phyloP scores from a whole-genome alignment of 805 yeast genomes.

The Nakazawaea pomicola region DNA sequence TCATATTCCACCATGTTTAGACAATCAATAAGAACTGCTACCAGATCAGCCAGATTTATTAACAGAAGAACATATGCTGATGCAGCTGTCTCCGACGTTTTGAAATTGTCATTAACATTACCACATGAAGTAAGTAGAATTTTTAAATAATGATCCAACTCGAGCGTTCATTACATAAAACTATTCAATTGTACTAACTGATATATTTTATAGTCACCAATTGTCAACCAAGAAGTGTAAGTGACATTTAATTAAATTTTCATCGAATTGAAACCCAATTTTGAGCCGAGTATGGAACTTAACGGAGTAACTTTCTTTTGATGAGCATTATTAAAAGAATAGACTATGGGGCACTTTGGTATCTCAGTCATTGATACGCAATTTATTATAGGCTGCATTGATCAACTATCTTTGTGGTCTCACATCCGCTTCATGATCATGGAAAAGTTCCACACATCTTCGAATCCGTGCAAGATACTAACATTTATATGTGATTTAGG shows the following conservation, averaged over 20 bases:
- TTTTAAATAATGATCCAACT: not conserved
- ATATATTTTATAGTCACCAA: slow-evolving; percentile 24
- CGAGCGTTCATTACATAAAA: not conserved
- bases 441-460: too few species aligned
- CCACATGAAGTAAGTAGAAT: slow-evolving; percentile 63
- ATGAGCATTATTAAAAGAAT: too few species aligned
- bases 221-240: slow-evolving; percentile 28
- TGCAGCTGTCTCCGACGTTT: slow-evolving; percentile 63
- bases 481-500: slow-evolving; percentile 19
- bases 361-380: too few species aligned
- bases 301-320: too few species aligned
- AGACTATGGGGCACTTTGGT: too few species aligned
- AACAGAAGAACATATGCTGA: slow-evolving; percentile 89
- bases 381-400: too few species aligned
- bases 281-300: too few species aligned
- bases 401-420: too few species aligned
- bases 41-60: slow-evolving; percentile 50
- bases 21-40: slow-evolving; percentile 56
- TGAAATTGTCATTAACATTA: slow-evolving; percentile 84
- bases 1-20: slow-evolving; percentile 44
- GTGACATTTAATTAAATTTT: slow-evolving; percentile 5
- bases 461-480: not conserved
- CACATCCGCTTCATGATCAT: too few species aligned
- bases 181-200: too few species aligned
- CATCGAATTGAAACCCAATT: too few species aligned